Conservation (phyloP, 306 rosid genomes). For the Medicago arabica region DNA sequence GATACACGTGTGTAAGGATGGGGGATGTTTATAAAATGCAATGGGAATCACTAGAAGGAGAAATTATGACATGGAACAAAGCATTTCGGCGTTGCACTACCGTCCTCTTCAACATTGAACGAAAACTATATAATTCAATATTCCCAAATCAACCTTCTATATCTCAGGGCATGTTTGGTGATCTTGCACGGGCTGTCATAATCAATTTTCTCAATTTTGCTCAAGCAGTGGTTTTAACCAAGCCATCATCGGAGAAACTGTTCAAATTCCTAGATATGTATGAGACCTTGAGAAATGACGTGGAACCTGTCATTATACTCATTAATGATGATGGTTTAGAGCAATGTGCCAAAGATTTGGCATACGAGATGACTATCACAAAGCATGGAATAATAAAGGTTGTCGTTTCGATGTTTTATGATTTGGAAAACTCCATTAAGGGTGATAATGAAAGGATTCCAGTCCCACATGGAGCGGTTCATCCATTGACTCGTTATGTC, state of each 20-base stretch:
- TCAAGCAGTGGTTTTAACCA: constrained; percentile 59
- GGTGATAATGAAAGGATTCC: constrained; percentile 64
- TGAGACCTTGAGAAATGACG: constrained; percentile 64
- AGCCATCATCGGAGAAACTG: constrained; percentile 67
- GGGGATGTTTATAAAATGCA: constrained; percentile 71
- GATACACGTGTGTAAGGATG: constrained; percentile 49
- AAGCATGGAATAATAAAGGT: constrained; percentile 52
- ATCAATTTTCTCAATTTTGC: constrained; percentile 64
- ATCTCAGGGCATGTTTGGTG: constrained; percentile 47
- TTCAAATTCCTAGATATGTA: constrained; percentile 82
- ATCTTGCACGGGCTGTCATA: constrained; percentile 53
- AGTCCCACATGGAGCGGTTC: constrained; percentile 79
- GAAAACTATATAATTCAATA: constrained; percentile 52
- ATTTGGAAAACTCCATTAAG: constrained; percentile 68
- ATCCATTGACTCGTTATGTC: constrained; percentile 80
- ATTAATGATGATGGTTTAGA: constrained; percentile 36
- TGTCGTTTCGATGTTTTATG: constrained; percentile 58
- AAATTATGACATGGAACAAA: constrained; percentile 67
- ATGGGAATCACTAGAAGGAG: constrained; percentile 68
- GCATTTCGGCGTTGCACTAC: constrained; percentile 61
- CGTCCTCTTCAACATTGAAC: constrained; percentile 57
- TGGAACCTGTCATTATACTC: constrained; percentile 31
- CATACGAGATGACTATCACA: constrained; percentile 44
- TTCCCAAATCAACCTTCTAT: constrained; percentile 48
- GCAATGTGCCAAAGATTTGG: constrained; percentile 46